Evolutionary conservation across 164 flowering plant genomes (phyloP).

Genomic region (Liriodendron chinense): DNA sequence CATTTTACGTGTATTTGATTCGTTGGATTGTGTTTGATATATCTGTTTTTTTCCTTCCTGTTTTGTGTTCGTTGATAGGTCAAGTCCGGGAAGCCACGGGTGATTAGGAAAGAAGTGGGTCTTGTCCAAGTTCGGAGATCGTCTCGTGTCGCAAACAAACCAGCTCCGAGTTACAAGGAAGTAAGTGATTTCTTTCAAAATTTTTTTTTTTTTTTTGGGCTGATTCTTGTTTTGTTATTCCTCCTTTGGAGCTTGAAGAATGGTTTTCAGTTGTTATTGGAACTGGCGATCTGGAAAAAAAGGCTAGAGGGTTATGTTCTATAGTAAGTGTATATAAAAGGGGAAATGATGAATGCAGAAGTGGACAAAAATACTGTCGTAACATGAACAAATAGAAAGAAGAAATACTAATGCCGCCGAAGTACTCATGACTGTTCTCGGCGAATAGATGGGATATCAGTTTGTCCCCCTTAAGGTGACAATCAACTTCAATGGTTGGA

Average conservation of each 20-base stretch:
- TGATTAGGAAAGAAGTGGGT: conserved; percentile 9
- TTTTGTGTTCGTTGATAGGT: conserved; percentile 20
- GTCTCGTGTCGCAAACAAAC: conserved; percentile 35
- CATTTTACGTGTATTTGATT: background rate
- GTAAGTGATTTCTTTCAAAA: no score
- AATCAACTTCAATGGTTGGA: no score
- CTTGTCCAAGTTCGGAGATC: conserved; percentile 47
- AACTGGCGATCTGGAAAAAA: no score
- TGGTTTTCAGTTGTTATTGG: background rate
- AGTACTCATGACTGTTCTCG: no score
- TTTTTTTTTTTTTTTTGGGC: conserved; percentile 5
- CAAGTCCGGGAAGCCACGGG: conserved; percentile 33
- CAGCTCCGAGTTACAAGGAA: conserved; percentile 44
- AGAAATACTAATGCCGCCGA: no score
- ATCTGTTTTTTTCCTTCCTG: background rate
- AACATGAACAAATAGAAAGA: no score
- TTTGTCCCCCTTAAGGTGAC: no score
- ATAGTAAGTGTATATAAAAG: background rate
- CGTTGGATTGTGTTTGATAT: no score
- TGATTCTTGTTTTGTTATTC: background rate
- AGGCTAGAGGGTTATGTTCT: no score
- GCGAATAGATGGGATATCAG: no score
- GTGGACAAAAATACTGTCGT: no score
- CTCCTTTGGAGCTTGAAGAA: background rate
- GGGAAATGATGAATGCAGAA: background rate